Percentiles rank a stretch among this genome's conserved stretches.
phyloP scores from a whole-genome alignment of 768 basidiomycete species.

The Astraeus odoratus region DNA sequence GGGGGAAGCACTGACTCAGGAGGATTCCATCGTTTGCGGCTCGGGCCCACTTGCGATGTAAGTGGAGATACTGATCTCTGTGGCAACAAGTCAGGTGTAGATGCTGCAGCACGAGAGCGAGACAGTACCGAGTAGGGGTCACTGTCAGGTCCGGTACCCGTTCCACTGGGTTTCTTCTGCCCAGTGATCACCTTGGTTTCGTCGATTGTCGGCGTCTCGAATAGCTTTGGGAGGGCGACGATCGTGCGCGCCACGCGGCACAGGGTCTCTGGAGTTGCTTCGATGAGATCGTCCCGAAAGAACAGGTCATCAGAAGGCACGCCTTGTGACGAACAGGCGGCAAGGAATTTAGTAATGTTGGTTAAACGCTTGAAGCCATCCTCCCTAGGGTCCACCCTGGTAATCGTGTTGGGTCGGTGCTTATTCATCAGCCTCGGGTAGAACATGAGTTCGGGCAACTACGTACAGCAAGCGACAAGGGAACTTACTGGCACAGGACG shows the following conservation, averaged over 20 bases:
- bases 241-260: constrained; percentile 73
- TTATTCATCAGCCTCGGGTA: constrained; percentile 67
- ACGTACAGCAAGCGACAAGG: constrained; percentile 6
- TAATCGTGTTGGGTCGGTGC: constrained; percentile 52
- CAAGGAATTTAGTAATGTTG: constrained; percentile 75
- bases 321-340: constrained; percentile 64
- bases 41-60: constrained; percentile 21
- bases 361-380: constrained; percentile 58
- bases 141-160: constrained; percentile 26
- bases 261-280: constrained; percentile 51
- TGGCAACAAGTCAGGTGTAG: constrained; percentile 51
- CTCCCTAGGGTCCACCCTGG: constrained; percentile 59
- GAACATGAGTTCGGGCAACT: constrained; percentile 3
- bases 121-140: constrained; percentile 25
- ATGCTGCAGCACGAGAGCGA: constrained; percentile 43
- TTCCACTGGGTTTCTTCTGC: constrained; percentile 25
- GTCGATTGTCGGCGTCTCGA: constrained; percentile 45
- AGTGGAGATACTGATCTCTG: constrained; percentile 35
- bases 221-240: constrained; percentile 55
- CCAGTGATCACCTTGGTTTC: constrained; percentile 42
- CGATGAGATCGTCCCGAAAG: constrained; percentile 59
- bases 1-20: constrained; percentile 42
- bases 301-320: constrained; percentile 59
- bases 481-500: constrained; percentile 82
- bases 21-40: constrained; percentile 44